Conservation (phyloP, 768 basidiomycete genomes). For the Pulveroboletus sp. region DNA sequence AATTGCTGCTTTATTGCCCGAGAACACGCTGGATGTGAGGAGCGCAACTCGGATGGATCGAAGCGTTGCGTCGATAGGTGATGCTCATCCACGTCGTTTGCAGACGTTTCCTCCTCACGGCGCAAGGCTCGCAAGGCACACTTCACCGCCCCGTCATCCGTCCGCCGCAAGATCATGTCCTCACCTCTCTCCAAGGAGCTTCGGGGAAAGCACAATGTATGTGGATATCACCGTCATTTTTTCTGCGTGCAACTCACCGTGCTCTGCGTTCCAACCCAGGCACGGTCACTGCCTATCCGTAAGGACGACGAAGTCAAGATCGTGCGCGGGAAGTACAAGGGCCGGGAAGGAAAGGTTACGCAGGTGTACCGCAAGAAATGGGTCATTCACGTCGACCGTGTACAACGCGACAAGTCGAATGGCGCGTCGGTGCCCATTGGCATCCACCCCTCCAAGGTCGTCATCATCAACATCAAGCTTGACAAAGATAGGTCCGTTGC, state of each 20-base stretch:
- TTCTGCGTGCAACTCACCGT: background rate
- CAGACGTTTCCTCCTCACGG: constrained; percentile 88
- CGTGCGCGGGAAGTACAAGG: constrained; percentile 97
- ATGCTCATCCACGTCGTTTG: constrained; percentile 32
- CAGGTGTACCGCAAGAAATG: constrained; percentile 99
- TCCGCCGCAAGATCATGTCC: constrained; percentile 97
- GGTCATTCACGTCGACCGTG: constrained; percentile 98
- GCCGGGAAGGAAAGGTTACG: constrained; percentile 96
- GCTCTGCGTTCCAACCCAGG: constrained; percentile 39
- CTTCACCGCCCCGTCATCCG: constrained; percentile 91
- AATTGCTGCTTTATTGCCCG: constrained; percentile 26
- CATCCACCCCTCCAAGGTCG: constrained; percentile 95
- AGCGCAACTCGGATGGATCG: constrained; percentile 41
- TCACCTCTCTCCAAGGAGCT: constrained; percentile 95
- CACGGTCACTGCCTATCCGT: constrained; percentile 89
- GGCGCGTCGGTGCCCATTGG: constrained; percentile 92
- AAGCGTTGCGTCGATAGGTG: constrained; percentile 11
- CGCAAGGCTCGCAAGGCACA: constrained; percentile 99
- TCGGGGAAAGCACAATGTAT: constrained; percentile 83
- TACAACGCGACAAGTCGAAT: constrained; percentile 96
- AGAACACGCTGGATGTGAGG: constrained; percentile 53
- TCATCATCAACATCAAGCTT: constrained; percentile 88
- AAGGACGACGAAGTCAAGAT: constrained; percentile 99
- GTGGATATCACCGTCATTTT: constrained; percentile 27
- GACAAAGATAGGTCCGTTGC: constrained; percentile 76